Percentiles rank a stretch among this genome's conserved stretches.
Evolutionary conservation across 345 rosid species (phyloP).

Genomic region (Zanthoxylum bungeanum): DNA sequence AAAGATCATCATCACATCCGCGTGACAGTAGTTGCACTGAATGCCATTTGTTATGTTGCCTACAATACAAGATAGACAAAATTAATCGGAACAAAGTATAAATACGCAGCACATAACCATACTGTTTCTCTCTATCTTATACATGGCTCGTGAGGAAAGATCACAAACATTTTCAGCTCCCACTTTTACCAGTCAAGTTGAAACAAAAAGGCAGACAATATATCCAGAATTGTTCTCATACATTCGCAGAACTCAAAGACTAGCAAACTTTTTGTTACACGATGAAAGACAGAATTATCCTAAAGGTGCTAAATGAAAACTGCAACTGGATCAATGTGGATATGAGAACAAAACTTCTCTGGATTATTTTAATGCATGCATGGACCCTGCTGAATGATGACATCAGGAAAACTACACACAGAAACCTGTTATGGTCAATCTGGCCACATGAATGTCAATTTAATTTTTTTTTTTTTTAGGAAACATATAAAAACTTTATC

Average conservation of each 20-base stretch:
- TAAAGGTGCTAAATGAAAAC: background rate
- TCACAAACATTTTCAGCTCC: background rate
- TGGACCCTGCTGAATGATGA: too few species aligned
- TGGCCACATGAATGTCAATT: too few species aligned
- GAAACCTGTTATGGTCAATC: too few species aligned
- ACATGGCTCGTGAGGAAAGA: background rate
- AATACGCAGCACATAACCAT: background rate
- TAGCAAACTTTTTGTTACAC: background rate
- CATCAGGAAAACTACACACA: too few species aligned
- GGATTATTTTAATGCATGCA: background rate
- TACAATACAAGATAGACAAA: background rate
- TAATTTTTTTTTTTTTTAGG: too few species aligned
- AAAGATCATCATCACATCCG: background rate
- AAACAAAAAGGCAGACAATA: background rate
- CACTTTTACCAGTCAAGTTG: background rate
- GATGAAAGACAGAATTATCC: background rate
- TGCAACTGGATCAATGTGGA: background rate
- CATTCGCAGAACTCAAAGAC: background rate
- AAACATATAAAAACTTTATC: too few species aligned
- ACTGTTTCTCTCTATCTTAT: background rate
- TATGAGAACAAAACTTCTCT: background rate
- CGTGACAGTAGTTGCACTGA: background rate
- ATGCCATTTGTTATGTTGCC: background rate
- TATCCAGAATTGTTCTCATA: background rate
- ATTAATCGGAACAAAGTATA: background rate